Base-by-base conservation (phyloP, 805 yeast genomes). In the Kurtzmaniella cleridarum region DNA sequence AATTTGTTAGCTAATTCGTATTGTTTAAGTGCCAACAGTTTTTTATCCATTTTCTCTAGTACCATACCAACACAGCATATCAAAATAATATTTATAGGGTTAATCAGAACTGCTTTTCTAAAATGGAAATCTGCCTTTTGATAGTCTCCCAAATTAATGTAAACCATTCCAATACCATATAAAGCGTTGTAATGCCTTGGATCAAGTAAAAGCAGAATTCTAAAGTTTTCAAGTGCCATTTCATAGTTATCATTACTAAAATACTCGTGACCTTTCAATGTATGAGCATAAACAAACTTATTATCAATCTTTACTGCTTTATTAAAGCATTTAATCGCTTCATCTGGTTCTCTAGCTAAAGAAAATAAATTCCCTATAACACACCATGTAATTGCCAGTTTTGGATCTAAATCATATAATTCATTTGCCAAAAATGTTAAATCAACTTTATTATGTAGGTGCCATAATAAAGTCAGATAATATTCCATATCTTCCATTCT, bases 61-160 rank as follows among this genome's bases (percentile, higher is more conserved):
- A 89, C 93, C 83, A 89, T 87, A 10, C 98, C 98, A 38, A 90
- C 82, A 59, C 97, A 91, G 57, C 96, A 90, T 3, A 88, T 78
- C 50, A 93, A 69, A 31, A 93, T 89, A 3, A 87, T 84, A 59
- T 93, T 91, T 33, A 82, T 83, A 1, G 97, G 96, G 54, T 93
- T 93, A 35, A 93, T 87, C 28, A 82, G 76, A 12, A 85, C 78
- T 0, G 98, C 98, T 53, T 84, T 86, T 39, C 88, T 69, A 64
- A 91, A 88, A 59, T 88, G 95, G 45, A 79, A 77, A 51, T 88
- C 90, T 1, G 98, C 96, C 50, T 79, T 79, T 32, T 76, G 78
- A 53, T 79, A 79, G 50, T 87, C 89, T 4, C 97, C 98, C 38
- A 89, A 64, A 52, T 88, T 86, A 57, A 88, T 74, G 57, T 81